These are phyloP conservation scores for Syncephalastrum racemosum DNA, from an alignment of 371 early-diverging fungal species.

Conservation along the genomic window DNA sequence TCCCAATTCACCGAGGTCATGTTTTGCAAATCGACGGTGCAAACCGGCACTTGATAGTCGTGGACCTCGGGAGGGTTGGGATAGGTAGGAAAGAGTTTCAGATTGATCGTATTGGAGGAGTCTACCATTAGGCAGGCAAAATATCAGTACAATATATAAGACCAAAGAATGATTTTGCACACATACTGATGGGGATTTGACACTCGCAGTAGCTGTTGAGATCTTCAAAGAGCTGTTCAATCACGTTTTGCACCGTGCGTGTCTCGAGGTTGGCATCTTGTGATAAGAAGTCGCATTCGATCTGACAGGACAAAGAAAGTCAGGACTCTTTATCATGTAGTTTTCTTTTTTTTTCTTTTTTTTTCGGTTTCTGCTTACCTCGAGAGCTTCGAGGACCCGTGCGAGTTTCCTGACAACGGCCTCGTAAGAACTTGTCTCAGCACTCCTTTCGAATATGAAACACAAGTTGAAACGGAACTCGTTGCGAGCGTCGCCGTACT, in stretches of 20 bases:
- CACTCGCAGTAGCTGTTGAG: slow-evolving; percentile 86
- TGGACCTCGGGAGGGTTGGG: slow-evolving; percentile 73
- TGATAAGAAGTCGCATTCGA: slow-evolving; percentile 75
- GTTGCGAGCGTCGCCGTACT: slow-evolving; percentile 69
- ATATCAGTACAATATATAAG: neutral
- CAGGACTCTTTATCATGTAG: neutral
- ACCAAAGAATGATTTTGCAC: neutral
- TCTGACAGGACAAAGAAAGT: slow-evolving; percentile 16
- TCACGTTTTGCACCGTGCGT: slow-evolving; percentile 65
- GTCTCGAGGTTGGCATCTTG: slow-evolving; percentile 35
- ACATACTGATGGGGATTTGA: slow-evolving; percentile 82
- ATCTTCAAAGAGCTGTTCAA: slow-evolving; percentile 86
- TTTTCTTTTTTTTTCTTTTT: neutral
- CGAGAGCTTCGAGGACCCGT: slow-evolving; percentile 69
- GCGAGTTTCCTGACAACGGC: slow-evolving; percentile 84
- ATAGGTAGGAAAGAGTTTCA: slow-evolving; percentile 84
- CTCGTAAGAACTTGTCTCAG: slow-evolving; percentile 74
- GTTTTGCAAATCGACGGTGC: slow-evolving; percentile 64
- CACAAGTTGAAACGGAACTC: slow-evolving; percentile 86
- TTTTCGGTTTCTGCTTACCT: slow-evolving; percentile 50
- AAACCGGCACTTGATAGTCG: slow-evolving; percentile 85
- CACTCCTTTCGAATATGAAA: slow-evolving; percentile 85
- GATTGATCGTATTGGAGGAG: slow-evolving; percentile 68
- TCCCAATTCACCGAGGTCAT: slow-evolving; percentile 81
- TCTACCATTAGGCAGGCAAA: slow-evolving; percentile 37